Evolutionary conservation across 352 stramenopile species (phyloP).

Genomic region (Thalassiosira hispida): DNA sequence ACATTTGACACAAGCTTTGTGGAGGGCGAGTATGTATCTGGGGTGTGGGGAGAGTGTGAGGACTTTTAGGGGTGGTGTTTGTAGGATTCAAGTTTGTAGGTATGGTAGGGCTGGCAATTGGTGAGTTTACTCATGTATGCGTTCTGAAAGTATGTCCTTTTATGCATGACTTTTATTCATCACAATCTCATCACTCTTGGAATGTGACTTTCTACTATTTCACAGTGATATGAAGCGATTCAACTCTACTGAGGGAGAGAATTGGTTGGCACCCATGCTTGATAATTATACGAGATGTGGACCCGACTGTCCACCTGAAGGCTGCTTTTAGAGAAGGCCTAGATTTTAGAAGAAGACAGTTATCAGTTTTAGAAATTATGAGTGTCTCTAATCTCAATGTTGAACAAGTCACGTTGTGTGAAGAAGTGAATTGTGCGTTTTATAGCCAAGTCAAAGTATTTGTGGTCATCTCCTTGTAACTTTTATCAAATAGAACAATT

Average conservation of each 20-base stretch:
- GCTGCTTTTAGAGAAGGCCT: conserved; percentile 31
- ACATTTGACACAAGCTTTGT: conserved; percentile 49
- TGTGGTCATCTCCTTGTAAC: too few relatives aligned
- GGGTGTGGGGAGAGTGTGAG: conserved; percentile 44
- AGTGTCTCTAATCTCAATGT: too few relatives aligned
- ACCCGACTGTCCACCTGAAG: conserved; percentile 53
- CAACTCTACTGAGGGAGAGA: conserved; percentile 47
- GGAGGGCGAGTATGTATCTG: conserved; percentile 41
- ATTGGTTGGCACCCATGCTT: conserved; percentile 53
- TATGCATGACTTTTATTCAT: neutral
- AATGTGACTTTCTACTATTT: conserved; percentile 8
- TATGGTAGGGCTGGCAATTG: conserved; percentile 52
- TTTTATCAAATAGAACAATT: too few relatives aligned
- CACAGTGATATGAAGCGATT: conserved; percentile 44
- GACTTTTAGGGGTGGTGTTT: conserved; percentile 34
- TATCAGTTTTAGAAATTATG: too few relatives aligned
- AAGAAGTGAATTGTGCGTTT: too few relatives aligned
- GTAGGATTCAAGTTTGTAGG: conserved; percentile 57
- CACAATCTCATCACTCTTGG: neutral
- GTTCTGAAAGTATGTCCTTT: neutral
- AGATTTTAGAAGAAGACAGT: neutral
- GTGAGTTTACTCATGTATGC: conserved; percentile 23
- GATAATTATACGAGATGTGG: conserved; percentile 48
- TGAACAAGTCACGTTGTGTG: too few relatives aligned
- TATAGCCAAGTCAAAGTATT: too few relatives aligned